Percentiles rank a stretch among this genome's conserved stretches.
phyloP scores from a whole-genome alignment of 768 basidiomycete species.

The Auricularia auricula-judae region DNA sequence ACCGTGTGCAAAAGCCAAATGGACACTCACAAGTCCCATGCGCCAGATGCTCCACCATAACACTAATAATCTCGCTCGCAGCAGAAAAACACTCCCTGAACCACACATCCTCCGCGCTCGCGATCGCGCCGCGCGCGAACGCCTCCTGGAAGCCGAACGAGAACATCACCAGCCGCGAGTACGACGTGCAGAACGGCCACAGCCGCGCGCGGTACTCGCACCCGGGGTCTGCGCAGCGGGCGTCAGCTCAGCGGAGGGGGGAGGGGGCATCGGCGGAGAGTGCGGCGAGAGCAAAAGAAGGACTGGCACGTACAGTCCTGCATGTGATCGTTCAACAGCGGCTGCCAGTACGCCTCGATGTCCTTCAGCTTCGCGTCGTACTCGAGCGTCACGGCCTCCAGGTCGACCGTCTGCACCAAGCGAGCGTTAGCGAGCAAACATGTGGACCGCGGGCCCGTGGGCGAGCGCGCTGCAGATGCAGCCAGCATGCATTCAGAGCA shows the following conservation, averaged over 20 bases:
- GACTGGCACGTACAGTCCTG: not conserved
- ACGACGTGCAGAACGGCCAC: conserved; percentile 13
- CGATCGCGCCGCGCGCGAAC: conserved; percentile 9
- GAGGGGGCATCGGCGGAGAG: not conserved
- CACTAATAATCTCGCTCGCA: not conserved
- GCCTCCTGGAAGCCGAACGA: conserved; percentile 18
- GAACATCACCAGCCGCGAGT: conserved; percentile 16
- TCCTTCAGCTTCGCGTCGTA: conserved; percentile 1
- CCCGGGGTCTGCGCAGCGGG: not conserved
- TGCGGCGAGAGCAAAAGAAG: not conserved
- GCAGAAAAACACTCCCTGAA: not conserved
- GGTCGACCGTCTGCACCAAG: not conserved
- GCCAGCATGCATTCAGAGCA: no score
- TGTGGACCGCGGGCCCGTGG: no score
- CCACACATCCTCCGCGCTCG: not conserved
- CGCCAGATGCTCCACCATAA: not conserved
- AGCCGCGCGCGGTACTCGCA: conserved; percentile 5
- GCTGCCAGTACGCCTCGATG: not conserved
- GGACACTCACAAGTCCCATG: not conserved
- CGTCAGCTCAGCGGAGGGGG: not conserved
- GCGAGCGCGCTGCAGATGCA: no score
- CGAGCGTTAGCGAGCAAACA: not conserved
- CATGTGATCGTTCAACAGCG: not conserved
- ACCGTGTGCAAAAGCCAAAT: no score
- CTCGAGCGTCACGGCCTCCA: conserved; percentile 2